These are phyloP conservation scores for Lanmaoa pseudosensibilis DNA, from an alignment of 768 basidiomycete genomes.

Conservation along the genomic window DNA sequence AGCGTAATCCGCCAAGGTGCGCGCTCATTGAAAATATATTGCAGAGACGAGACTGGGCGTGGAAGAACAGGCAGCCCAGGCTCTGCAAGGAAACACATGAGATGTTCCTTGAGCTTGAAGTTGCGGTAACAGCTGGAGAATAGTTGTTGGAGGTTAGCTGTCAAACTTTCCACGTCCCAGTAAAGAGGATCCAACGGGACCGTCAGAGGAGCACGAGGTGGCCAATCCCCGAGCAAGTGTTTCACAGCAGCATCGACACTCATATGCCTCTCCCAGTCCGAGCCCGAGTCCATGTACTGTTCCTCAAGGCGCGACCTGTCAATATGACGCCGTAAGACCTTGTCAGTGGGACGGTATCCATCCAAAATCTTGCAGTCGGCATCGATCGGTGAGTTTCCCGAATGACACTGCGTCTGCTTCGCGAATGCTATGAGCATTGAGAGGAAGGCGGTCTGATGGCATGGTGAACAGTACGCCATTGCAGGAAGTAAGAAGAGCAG, in stretches of 20 bases:
- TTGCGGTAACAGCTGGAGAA: constrained; percentile 19
- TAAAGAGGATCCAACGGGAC: not conserved
- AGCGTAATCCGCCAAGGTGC: not conserved
- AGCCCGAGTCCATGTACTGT: too few relatives aligned
- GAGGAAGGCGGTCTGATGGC: constrained; percentile 12
- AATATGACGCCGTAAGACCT: not conserved
- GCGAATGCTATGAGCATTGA: constrained; percentile 33
- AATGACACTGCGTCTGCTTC: not conserved
- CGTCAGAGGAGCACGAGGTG: not conserved
- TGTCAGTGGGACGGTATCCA: constrained; percentile 9
- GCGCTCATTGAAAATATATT: not conserved
- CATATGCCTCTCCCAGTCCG: too few relatives aligned
- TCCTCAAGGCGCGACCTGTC: not conserved
- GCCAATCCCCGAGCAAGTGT: constrained; percentile 11
- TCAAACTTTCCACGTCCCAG: constrained; percentile 1
- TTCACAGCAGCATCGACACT: not conserved
- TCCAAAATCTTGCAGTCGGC: constrained; percentile 6
- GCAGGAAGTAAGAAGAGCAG: not conserved
- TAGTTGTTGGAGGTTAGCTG: not conserved
- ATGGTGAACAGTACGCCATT: constrained; percentile 23
- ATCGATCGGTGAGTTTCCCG: not conserved
- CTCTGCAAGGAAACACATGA: not conserved
- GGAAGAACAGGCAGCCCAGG: not conserved
- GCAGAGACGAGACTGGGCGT: not conserved
- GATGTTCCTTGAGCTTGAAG: constrained; percentile 1